Evolutionary conservation across 2,329 filamentous ascomycete genomes (phyloP), one percentile per base, ranked within the genome.

Genomic region (Diaporthe capsici): DNA sequence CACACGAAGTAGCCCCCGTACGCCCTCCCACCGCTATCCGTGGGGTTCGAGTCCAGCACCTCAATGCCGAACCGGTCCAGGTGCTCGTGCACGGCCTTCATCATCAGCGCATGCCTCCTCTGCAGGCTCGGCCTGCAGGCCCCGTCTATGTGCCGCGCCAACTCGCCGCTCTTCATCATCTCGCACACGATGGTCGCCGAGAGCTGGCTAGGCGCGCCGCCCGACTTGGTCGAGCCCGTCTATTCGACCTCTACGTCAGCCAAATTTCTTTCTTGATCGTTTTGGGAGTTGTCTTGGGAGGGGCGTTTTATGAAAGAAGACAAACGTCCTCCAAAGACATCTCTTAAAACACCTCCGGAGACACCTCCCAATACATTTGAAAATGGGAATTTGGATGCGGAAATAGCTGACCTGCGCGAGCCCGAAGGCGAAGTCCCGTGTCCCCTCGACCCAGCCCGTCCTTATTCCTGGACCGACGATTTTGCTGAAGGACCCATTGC

Each of bases 401-500:
- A 28, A 28, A 28, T 28, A 28, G 28, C 28, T 28, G 28, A 28
- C 28, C 28, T 88, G 86, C 20, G 87, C 84, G 0, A 91, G 79
- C 0, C 90, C 91, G 70, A 84, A 81, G 2, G 85, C 86, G 79
- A 91, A 89, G 51, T 85, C 87, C 0, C 88, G 86, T 8, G 91
- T 92, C 0, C 90, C 93, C 82, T 98, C 95, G 1, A 92, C 90
- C 96, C 96, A 98, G n/a, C 96, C 96, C 0, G 94, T 96, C 17
- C 96, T 89, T 70, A 94, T 84, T 0, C 96, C 97, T 0, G 96
- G 95, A 0, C 92, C 95, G 39, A 92, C 89, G 51, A 98, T 92
- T 83, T 99, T 99, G 82, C 92, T 95, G 83, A 98, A 98, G 9
- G 93, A 95, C 31, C 94, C 95, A 82, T 98, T 98, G 80, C 94